Base-by-base conservation (phyloP, 176 grass and related monocot genomes). In the Alloteropsis semialata region DNA sequence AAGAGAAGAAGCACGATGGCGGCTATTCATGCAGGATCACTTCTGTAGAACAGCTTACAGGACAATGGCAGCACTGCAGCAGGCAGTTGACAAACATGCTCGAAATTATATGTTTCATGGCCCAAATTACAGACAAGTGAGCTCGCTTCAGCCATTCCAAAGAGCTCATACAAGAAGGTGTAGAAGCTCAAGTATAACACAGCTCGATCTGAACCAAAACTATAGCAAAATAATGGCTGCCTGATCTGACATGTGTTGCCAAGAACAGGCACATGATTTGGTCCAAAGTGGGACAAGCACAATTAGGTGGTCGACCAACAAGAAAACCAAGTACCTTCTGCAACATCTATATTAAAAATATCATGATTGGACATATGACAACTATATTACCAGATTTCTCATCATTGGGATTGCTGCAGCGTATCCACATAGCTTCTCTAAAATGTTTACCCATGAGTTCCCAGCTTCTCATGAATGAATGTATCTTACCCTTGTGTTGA, bases 11-110 rank as follows among this genome's bases (percentile, higher is more conserved):
- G 27, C 60, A 21, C 79, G 19, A 18, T 70, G 34, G 44, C 38
- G 59, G 54, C 80, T 25, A 10, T 83, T 63, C 65, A 56, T 72
- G 32, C 48, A 65, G 21, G 77, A 63, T 76, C 25, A 49, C 51
- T 48, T 2, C 29, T 69, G 45, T 62, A 63, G 55, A 43, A 72
- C 36, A 82, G 17, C 64, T 53, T 25, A 88, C 45, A 62, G 24
- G 58, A 38, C 42, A 64, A 72, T 51, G 13, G 45, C 80, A 65
- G 33, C 34, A 21, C 34, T 36, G 34, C 14, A 54, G 17, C 46
- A 49, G 10, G 12, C 18, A 77, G 14, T 29, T 49, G 29, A 77
- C 13, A 74, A 60, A 76, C 5, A 72, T 72, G 19, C 54, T 42
- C 76, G 8, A 43, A 43, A n/a, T 27, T 71, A 43, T 77, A 76